These are phyloP conservation scores for Russula sp. DNA, from an alignment of 768 basidiomycete species.

Conservation along the genomic window DNA sequence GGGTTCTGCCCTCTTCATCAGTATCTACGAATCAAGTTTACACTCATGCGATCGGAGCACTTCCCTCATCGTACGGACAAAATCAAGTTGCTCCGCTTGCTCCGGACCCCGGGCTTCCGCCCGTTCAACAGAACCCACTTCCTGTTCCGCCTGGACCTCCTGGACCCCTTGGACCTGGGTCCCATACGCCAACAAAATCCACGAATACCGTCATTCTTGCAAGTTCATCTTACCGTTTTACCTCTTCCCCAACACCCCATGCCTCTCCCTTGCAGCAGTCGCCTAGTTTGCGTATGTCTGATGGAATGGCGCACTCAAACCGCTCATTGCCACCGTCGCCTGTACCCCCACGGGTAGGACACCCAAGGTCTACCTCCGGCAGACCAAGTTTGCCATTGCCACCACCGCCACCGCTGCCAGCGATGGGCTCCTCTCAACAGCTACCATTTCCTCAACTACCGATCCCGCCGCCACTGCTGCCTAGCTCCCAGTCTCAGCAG, in stretches of 20 bases:
- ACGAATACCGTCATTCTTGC: neutral
- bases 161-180: constrained; percentile 19
- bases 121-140: constrained; percentile 15
- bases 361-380: constrained; percentile 28
- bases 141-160: constrained; percentile 22
- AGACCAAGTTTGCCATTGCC: constrained; percentile 45
- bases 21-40: constrained; percentile 10
- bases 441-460: constrained; percentile 25
- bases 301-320: constrained; percentile 21
- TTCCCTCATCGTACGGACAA: neutral
- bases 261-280: constrained; percentile 13
- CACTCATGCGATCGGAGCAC: neutral
- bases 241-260: constrained; percentile 17
- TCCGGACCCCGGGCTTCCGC: neutral
- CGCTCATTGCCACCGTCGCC: constrained; percentile 10
- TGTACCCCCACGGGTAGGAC: constrained; percentile 4
- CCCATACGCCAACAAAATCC: constrained; percentile 6
- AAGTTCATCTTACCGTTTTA: constrained; percentile 13
- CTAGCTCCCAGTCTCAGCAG: constrained; percentile 18
- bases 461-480: neutral
- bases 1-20: neutral
- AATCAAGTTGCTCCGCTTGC: neutral
- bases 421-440: constrained; percentile 28
- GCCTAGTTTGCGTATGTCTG: constrained; percentile 2
- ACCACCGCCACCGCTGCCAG: constrained; percentile 28